A percentile compares a stretch with the other conserved stretches of the same genome.
Evolutionary conservation across 495 filamentous ascomycete species (phyloP).

Genomic region (Cercophora scortea): DNA sequence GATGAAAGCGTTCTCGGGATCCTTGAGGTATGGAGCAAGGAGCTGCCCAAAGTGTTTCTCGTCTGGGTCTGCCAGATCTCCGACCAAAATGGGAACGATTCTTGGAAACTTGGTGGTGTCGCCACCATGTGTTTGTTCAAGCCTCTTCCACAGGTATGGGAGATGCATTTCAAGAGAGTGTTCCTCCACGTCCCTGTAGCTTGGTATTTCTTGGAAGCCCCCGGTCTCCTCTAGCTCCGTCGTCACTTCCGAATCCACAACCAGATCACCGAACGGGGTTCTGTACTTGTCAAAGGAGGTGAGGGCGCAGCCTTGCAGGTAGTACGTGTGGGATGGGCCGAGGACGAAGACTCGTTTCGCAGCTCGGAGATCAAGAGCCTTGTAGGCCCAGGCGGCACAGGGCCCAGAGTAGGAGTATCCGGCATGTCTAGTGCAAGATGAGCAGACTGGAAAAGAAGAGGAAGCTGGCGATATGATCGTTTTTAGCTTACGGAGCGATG

Average conservation of each 20-base stretch:
- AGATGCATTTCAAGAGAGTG: slow-evolving; percentile 97
- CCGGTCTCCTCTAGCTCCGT: slow-evolving; percentile 52
- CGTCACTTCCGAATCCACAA: slow-evolving; percentile 62
- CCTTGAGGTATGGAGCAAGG: slow-evolving; percentile 71
- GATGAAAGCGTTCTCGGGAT: slow-evolving; percentile 73
- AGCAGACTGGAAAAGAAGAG: slow-evolving; percentile 1
- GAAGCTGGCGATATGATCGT: neutral
- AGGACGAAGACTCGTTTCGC: slow-evolving; percentile 90
- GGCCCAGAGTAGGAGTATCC: slow-evolving; percentile 94
- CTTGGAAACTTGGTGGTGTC: slow-evolving; percentile 51
- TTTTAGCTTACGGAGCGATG: slow-evolving; percentile 87
- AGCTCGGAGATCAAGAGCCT: slow-evolving; percentile 68
- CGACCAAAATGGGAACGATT: slow-evolving; percentile 83
- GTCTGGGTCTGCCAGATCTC: slow-evolving; percentile 55
- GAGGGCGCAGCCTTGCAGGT: slow-evolving; percentile 69
- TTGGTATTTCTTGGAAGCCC: slow-evolving; percentile 68
- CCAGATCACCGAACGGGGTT: slow-evolving; percentile 78
- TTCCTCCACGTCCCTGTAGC: slow-evolving; percentile 68
- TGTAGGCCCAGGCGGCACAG: slow-evolving; percentile 93
- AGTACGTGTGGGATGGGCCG: slow-evolving; percentile 86
- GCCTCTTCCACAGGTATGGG: slow-evolving; percentile 84
- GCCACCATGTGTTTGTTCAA: slow-evolving; percentile 46
- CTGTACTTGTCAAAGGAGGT: slow-evolving; percentile 67
- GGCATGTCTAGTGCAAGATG: slow-evolving; percentile 60
- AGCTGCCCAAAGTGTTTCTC: slow-evolving; percentile 65